A percentile compares a stretch with the other conserved stretches of the same genome.
Evolutionary conservation across 371 early-diverging fungal genomes (phyloP).

Genomic region (Synchytrium microbalum): DNA sequence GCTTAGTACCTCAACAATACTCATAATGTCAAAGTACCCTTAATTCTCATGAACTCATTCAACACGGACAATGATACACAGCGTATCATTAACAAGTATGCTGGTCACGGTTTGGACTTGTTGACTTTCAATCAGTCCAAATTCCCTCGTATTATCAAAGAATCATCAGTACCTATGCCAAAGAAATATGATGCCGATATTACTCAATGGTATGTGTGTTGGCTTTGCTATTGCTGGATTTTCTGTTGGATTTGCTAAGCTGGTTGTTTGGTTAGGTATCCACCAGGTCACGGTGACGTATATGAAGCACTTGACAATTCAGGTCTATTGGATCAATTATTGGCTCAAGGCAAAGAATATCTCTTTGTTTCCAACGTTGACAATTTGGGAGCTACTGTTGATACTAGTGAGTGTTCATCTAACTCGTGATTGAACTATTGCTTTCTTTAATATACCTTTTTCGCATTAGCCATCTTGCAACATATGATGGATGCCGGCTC

Average conservation of each 20-base stretch:
- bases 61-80: conserved; percentile 93
- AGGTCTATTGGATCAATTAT: conserved; percentile 85
- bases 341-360: conserved; percentile 92
- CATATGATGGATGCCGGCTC: conserved; percentile 79
- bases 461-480: conserved; percentile 64
- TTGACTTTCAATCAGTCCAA: conserved; percentile 94
- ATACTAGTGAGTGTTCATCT: conserved; percentile 38
- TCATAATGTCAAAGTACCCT: conserved; percentile 68
- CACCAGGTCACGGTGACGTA: conserved; percentile 97
- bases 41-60: conserved; percentile 97
- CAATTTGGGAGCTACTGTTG: conserved; percentile 94
- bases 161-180: conserved; percentile 78
- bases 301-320: conserved; percentile 83
- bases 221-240: too few species aligned
- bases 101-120: conserved; percentile 72
- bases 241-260: neutral
- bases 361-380: conserved; percentile 96
- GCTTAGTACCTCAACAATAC: neutral
- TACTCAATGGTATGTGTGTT: conserved; percentile 48
- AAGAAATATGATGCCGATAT: conserved; percentile 37
- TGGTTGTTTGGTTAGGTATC: conserved; percentile 26
- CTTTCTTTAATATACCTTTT: conserved; percentile 4
- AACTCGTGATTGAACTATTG: neutral
- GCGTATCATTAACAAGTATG: conserved; percentile 89
- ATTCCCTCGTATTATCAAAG: conserved; percentile 88